Percentiles rank a stretch among this genome's conserved stretches.
These are phyloP conservation scores for Globisporangium ultimum DNA, from an alignment of 352 stramenopile species.

Conservation along the genomic window DNA sequence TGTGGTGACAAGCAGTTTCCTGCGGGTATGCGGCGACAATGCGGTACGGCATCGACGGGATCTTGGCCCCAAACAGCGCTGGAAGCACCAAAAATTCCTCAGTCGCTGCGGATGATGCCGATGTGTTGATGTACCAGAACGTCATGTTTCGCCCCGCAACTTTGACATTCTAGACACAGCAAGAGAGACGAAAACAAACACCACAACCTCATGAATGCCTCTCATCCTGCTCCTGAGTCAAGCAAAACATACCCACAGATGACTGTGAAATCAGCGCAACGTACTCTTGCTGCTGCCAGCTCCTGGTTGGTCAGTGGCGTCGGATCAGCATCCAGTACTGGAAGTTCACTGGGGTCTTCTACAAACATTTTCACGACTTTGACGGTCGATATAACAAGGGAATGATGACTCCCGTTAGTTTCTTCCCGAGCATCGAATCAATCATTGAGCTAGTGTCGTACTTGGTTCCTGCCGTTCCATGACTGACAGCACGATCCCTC, in stretches of 20 bases:
- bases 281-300: slow-evolving; percentile 28
- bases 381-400: neutral
- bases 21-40: slow-evolving; percentile 61
- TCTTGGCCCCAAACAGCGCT: slow-evolving; percentile 49
- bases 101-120: slow-evolving; percentile 1
- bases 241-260: neutral
- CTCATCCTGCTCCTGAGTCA: too few species aligned
- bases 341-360: slow-evolving; percentile 22
- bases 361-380: slow-evolving; percentile 13
- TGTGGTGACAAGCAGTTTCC: slow-evolving; percentile 63
- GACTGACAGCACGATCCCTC: slow-evolving; percentile 57
- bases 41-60: slow-evolving; percentile 45
- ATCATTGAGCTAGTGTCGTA: slow-evolving; percentile 3
- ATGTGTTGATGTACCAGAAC: slow-evolving; percentile 54
- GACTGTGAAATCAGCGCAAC: neutral
- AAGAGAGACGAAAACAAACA: neutral
- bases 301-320: slow-evolving; percentile 46
- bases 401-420: neutral
- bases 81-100: slow-evolving; percentile 44
- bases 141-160: slow-evolving; percentile 36
- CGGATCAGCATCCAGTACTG: slow-evolving; percentile 20
- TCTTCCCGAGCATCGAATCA: neutral
- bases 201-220: too few species aligned
- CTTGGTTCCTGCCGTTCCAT: slow-evolving; percentile 46
- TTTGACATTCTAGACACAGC: slow-evolving; percentile 34